A percentile compares a stretch with the other conserved stretches of the same genome.
Conservation (phyloP, 768 basidiomycete genomes). For the Hygrocybe coccinea region DNA sequence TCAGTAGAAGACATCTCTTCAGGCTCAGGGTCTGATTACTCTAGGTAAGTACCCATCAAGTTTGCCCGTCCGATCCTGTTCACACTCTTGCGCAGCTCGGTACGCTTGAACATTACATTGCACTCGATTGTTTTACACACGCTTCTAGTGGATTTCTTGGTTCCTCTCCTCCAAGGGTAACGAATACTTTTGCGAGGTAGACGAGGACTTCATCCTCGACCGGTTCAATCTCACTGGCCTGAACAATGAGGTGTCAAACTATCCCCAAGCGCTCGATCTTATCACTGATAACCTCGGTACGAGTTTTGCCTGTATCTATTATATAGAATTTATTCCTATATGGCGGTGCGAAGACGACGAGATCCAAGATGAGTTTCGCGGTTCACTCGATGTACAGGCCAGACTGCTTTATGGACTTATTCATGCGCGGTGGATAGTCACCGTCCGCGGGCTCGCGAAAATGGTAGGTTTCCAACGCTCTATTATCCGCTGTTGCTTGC, state of each 20-base stretch:
- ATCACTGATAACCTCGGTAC: slow-evolving; percentile 93
- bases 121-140: slow-evolving; percentile 7
- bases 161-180: slow-evolving; percentile 96
- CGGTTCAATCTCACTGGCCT: slow-evolving; percentile 97
- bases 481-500: neutral
- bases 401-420: slow-evolving; percentile 92
- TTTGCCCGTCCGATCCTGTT: slow-evolving; percentile 9
- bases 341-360: slow-evolving; percentile 74
- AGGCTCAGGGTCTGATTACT: slow-evolving; percentile 93
- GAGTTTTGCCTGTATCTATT: neutral
- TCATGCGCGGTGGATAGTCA: slow-evolving; percentile 96
- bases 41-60: slow-evolving; percentile 63
- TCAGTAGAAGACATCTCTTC: slow-evolving; percentile 84
- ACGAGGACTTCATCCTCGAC: slow-evolving; percentile 98
- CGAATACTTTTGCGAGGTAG: slow-evolving; percentile 99
- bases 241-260: slow-evolving; percentile 94
- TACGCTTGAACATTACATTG: slow-evolving; percentile 18
- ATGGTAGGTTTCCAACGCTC: slow-evolving; percentile 57
- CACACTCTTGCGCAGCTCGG: slow-evolving; percentile 31
- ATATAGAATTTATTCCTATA: no score
- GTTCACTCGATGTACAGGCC: slow-evolving; percentile 89
- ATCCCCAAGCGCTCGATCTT: slow-evolving; percentile 87
- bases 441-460: slow-evolving; percentile 86
- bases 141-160: slow-evolving; percentile 91
- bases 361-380: slow-evolving; percentile 88